Evolutionary conservation across 192 early-diverging fungal genomes (phyloP).

Genomic region (Anaeromyces robustus): DNA sequence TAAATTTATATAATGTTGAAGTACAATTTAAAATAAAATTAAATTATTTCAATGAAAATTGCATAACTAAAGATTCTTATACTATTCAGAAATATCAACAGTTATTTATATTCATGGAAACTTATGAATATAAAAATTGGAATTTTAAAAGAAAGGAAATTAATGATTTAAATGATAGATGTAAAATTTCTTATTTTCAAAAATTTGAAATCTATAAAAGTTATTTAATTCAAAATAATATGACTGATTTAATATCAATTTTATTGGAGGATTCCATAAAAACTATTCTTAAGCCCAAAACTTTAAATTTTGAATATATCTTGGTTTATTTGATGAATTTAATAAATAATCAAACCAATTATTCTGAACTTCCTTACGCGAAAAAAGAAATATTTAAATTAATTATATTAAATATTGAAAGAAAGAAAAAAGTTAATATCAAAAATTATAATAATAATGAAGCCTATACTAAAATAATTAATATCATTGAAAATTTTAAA

Average conservation of each 20-base stretch:
- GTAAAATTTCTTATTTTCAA: neutral
- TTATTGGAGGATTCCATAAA: neutral
- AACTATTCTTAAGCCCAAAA: neutral
- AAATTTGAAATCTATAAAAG: neutral
- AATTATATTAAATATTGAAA: neutral
- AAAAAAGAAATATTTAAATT: neutral
- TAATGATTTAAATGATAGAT: neutral
- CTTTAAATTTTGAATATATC: neutral
- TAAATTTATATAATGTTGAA: neutral
- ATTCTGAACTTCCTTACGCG: neutral
- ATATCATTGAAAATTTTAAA: neutral
- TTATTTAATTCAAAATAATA: neutral
- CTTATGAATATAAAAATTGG: neutral
- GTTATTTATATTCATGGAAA: neutral
- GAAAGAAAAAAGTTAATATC: neutral
- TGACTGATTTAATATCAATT: neutral
- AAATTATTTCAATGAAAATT: neutral
- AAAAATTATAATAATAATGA: neutral
- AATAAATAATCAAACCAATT: neutral
- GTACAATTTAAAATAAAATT: neutral
- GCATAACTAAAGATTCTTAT: neutral
- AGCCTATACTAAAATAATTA: neutral
- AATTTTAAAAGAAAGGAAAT: neutral
- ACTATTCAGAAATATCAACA: neutral
- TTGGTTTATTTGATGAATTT: neutral